Evolutionary conservation across 140 eudicot genomes (phyloP).

Genomic region (Cichorium intybus): DNA sequence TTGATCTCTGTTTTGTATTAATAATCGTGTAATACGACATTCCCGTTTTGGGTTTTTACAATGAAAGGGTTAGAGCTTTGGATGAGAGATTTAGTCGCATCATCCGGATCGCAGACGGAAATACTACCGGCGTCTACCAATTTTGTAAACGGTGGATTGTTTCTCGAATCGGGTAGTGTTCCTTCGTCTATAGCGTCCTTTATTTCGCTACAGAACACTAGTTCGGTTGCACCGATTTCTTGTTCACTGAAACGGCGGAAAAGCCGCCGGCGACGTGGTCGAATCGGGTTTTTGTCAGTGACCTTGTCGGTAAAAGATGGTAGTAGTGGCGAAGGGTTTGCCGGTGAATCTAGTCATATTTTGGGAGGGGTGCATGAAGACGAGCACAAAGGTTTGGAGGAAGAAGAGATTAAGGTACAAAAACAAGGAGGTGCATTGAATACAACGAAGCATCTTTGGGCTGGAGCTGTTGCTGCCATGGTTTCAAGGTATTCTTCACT

Average conservation of each 20-base stretch:
- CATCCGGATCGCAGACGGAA: slow-evolving; percentile 18
- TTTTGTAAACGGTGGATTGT: slow-evolving; percentile 52
- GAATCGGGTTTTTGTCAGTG: slow-evolving; percentile 52
- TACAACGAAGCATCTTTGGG: slow-evolving; percentile 93
- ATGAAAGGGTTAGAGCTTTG: slow-evolving; percentile 56
- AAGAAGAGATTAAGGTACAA: slow-evolving; percentile 16
- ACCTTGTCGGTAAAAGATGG: slow-evolving; percentile 41
- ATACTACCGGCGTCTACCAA: neutral
- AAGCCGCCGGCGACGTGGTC: slow-evolving; percentile 26
- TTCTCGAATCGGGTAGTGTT: slow-evolving; percentile 48
- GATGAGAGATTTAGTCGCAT: slow-evolving; percentile 30
- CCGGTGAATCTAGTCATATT: slow-evolving; percentile 20
- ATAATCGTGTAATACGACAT: neutral
- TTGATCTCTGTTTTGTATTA: slow-evolving; percentile 6
- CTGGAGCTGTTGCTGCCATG: slow-evolving; percentile 98
- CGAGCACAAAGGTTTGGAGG: slow-evolving; percentile 13
- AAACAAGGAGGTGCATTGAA: slow-evolving; percentile 62
- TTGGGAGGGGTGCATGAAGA: slow-evolving; percentile 38
- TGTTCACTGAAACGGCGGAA: slow-evolving; percentile 20
- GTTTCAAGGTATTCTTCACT: slow-evolving; percentile 67
- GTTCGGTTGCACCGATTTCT: slow-evolving; percentile 9
- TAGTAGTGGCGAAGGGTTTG: slow-evolving; percentile 30
- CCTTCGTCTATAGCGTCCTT: slow-evolving; percentile 39
- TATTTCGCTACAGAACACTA: slow-evolving; percentile 28
- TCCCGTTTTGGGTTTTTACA: neutral